Base-by-base conservation (phyloP, 1,284 basidiomycete genomes). In the Rhizoctonia solani region DNA sequence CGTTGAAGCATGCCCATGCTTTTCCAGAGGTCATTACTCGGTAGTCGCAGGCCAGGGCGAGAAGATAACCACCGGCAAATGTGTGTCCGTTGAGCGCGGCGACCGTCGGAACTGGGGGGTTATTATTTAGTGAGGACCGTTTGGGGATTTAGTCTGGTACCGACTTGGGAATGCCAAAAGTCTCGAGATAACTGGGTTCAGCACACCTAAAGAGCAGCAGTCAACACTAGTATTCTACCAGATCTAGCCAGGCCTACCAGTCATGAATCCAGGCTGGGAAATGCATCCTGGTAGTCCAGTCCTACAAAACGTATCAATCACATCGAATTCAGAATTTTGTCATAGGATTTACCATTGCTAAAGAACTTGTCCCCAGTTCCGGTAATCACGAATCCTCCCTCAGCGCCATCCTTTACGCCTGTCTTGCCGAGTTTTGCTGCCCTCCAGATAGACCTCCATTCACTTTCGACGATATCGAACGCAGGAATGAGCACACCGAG, bases 81-180 rank as follows among this genome's bases (percentile, higher is more conserved):
- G 88, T 89, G 74, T 97, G 95, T 0, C 95, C 95, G 74, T 95
- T 96, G 73, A 97, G 86, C 2, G 92, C 92, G 30, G 92, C 92
- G 69, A 97, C 84, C 3, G 88, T 92, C 0, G 90, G 89, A 55
- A 92, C 89, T 92, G 69, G 16, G 14, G 25, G 68, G 54, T 68
- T 54, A 61, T 54, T 14, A 13, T 9, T 9, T 21, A 52, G 41
- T 23, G 41, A 13, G 41, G 16, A 11, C 3, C 6, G n/a, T 25
- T 11, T 27, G 4, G 34, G 27, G 13, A 29, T 19, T 53, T 25
- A 30, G 73, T 86, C 71, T 73, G n/a, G n/a, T n/a, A n/a, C n/a
- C n/a, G n/a, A 90, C 89, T 86, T 1, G 89, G 89, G 74, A 89
- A 91, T 0, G 84, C 81, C 9, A 92, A 73, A 3, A 91, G 74